Conservation (phyloP, 441 rosid species). For the Jatropha podagrica region DNA sequence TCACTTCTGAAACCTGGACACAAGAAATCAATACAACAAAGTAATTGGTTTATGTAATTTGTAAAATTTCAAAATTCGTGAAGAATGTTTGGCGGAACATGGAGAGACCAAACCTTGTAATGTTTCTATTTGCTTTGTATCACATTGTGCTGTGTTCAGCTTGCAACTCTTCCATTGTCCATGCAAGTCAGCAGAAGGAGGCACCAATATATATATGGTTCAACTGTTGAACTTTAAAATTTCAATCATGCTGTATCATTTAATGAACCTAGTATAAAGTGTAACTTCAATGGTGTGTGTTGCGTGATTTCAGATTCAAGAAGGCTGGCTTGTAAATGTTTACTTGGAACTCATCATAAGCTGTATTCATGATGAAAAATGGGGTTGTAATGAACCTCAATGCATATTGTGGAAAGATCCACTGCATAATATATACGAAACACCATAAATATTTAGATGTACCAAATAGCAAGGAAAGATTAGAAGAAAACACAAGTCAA, state of each 20-base stretch:
- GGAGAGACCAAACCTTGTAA: slow-evolving; percentile 58
- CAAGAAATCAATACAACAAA: neutral
- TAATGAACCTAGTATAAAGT: neutral
- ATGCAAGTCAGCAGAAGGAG: slow-evolving; percentile 72
- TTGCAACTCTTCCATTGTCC: slow-evolving; percentile 87
- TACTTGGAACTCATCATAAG: slow-evolving; percentile 86
- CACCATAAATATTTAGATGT: slow-evolving; percentile 2
- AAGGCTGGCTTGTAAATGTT: slow-evolving; percentile 3
- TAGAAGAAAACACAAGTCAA: neutral
- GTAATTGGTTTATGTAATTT: neutral
- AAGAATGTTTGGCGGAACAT: neutral
- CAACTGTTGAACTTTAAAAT: slow-evolving; percentile 43
- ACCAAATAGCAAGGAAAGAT: neutral
- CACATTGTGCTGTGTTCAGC: slow-evolving; percentile 55
- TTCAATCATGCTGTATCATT: neutral
- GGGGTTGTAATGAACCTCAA: slow-evolving; percentile 62
- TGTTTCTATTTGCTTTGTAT: slow-evolving; percentile 52
- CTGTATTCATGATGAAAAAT: slow-evolving; percentile 73
- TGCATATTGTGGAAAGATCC: slow-evolving; percentile 81
- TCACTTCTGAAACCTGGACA: slow-evolving; percentile 68
- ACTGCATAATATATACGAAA: slow-evolving; percentile 40
- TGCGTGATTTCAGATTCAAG: slow-evolving; percentile 8
- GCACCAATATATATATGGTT: slow-evolving; percentile 77
- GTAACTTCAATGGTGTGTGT: neutral
- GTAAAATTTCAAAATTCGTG: neutral